Evolutionary conservation across 106 monocot species (phyloP).

Genomic region (Xerophyta viscosa): DNA sequence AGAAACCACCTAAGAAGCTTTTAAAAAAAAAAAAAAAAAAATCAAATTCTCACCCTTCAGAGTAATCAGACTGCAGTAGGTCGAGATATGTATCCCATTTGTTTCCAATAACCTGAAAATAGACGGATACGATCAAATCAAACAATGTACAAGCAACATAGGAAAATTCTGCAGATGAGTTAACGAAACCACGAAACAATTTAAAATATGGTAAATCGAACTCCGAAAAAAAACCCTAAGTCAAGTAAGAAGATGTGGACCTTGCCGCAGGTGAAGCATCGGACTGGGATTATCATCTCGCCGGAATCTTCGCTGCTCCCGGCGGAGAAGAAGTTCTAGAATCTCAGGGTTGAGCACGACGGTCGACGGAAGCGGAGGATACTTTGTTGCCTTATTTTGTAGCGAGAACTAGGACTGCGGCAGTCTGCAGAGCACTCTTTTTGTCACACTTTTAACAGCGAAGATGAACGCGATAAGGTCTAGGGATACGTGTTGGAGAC

Average conservation of each 20-base stretch:
- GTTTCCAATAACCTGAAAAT: constrained; percentile 10
- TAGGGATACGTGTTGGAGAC: too few species aligned
- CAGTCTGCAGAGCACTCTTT: too few species aligned
- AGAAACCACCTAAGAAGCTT: neutral
- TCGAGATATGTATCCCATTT: constrained; percentile 7
- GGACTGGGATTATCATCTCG: constrained; percentile 74
- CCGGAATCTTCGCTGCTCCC: neutral
- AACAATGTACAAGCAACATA: neutral
- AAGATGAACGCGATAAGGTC: too few species aligned
- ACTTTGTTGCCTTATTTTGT: too few species aligned
- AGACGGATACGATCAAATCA: neutral
- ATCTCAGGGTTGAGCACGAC: too few species aligned
- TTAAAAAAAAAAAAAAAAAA: neutral
- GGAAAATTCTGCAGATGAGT: neutral
- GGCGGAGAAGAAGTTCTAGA: neutral
- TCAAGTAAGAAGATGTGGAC: constrained; percentile 3
- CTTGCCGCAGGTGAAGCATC: constrained; percentile 83
- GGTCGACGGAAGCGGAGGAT: too few species aligned
- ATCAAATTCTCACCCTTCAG: constrained; percentile 6
- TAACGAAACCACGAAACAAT: neutral
- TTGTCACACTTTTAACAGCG: too few species aligned
- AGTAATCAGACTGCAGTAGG: constrained; percentile 8
- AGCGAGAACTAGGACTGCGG: too few species aligned
- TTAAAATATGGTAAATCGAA: neutral
- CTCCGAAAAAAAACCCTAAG: neutral